Percentiles rank a stretch among this genome's conserved stretches.
phyloP scores from a whole-genome alignment of 192 early-diverging fungal genomes.

The Kappamyces sp. region DNA sequence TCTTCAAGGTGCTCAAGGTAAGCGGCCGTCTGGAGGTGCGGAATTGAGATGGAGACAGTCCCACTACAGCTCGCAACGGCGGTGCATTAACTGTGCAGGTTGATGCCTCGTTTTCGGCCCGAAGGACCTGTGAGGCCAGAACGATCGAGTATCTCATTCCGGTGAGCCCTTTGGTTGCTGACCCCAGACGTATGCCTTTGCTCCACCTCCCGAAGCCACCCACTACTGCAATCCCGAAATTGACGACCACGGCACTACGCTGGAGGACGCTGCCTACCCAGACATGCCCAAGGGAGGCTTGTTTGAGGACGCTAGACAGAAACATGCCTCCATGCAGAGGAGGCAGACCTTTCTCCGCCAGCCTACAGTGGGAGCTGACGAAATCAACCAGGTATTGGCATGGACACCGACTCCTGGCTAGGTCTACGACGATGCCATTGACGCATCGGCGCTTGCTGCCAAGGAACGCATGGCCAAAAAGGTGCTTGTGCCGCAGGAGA shows the following conservation, averaged over 20 bases:
- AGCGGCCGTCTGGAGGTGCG: too few relatives aligned
- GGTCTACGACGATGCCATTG: too few relatives aligned
- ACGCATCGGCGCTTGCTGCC: too few relatives aligned
- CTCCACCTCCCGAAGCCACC: conserved; percentile 39
- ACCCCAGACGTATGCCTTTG: conserved; percentile 39
- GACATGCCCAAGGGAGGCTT: too few relatives aligned
- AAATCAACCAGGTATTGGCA: too few relatives aligned
- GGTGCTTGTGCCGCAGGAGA: too few relatives aligned
- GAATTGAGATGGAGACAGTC: too few relatives aligned
- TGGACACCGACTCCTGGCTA: too few relatives aligned
- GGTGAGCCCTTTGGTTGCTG: conserved; percentile 13
- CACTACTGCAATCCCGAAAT: conserved; percentile 26
- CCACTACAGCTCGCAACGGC: too few relatives aligned
- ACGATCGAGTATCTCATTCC: conserved; percentile 47
- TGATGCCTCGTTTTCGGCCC: conserved; percentile 33
- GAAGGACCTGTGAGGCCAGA: conserved; percentile 41
- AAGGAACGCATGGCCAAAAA: too few relatives aligned
- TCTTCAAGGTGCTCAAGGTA: conserved; percentile 13
- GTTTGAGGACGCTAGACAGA: too few relatives aligned
- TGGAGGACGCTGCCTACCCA: conserved; percentile 24
- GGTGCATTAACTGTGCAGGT: background rate
- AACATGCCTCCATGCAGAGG: background rate
- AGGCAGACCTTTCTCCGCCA: conserved; percentile 5
- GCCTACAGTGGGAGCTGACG: conserved; percentile 5
- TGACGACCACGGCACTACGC: conserved; percentile 14